A percentile compares a stretch with the other conserved stretches of the same genome.
Conservation (phyloP, 768 basidiomycete genomes). For the Saitozyma podzolica region DNA sequence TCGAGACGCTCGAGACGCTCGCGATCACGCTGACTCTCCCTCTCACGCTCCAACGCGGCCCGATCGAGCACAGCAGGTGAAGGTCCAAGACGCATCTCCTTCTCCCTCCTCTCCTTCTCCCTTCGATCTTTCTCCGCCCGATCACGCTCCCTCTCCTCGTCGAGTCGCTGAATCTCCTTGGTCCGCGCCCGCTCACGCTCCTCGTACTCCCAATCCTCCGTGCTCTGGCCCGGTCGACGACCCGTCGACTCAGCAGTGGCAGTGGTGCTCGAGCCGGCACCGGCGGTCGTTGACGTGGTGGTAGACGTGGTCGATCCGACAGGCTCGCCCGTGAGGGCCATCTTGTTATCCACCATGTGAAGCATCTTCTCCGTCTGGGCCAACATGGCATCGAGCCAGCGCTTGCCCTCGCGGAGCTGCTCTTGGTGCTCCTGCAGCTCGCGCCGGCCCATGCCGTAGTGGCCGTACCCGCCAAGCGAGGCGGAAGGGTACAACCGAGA, state of each 20-base stretch:
- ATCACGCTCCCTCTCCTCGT: constrained; percentile 40
- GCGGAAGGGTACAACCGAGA: constrained; percentile 2
- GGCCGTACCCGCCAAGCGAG: constrained; percentile 16
- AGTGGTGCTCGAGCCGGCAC: constrained; percentile 5
- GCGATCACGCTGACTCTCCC: constrained; percentile 8
- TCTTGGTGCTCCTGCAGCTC: constrained; percentile 50
- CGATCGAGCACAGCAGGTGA: too few species aligned
- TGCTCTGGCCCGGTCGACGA: too few species aligned
- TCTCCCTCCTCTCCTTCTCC: constrained; percentile 16
- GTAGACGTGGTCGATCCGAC: too few species aligned
- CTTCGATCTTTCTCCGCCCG: constrained; percentile 30
- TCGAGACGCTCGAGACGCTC: constrained; percentile 5
- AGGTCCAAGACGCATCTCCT: neutral
- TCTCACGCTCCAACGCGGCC: neutral
- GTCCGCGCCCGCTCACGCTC: constrained; percentile 42
- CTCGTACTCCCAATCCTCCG: constrained; percentile 43
- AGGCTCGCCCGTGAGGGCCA: constrained; percentile 32
- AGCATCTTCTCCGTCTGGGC: constrained; percentile 46
- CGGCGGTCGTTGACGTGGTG: neutral
- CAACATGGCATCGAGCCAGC: constrained; percentile 49
- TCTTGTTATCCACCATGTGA: constrained; percentile 46
- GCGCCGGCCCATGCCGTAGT: constrained; percentile 37
- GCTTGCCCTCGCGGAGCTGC: constrained; percentile 48
- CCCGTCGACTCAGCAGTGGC: constrained; percentile 4
- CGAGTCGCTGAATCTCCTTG: constrained; percentile 32